Base-by-base conservation (phyloP, 2,329 filamentous ascomycete genomes). In the Colletotrichum filicis region DNA sequence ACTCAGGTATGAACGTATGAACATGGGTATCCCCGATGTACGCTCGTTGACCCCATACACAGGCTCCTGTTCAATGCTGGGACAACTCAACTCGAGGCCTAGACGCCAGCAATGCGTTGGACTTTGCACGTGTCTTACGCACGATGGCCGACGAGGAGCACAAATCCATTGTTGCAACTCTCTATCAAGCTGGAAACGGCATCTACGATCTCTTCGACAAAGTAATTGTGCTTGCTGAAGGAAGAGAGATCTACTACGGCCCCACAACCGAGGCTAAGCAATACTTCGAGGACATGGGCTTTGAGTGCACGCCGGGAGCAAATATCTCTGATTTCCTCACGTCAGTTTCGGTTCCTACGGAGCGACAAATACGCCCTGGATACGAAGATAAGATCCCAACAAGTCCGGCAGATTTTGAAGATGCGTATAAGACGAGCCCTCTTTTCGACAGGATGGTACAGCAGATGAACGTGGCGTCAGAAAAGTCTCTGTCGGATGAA, bases 171-270 rank as follows among this genome's bases (percentile, higher is more conserved):
- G 82, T 88, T 0, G 90, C 94, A 1, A 91, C 93, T 5, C 88
- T 95, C 5, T 94, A 94, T 71, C 93, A 95, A 78, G 92, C 93
- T 5, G 89, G 89, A 24, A 90, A 93, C 77, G 84, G 88, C 32
- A 92, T 92, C 32, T 93, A 93, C 78, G 90, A 93, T 65, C 82
- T 90, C 7, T 95, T 96, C 76, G 93, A 96, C 82, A 95, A 95
- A 79, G 90, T 89, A 0, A 87, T 91, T 0, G 91, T 96, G 0
- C 83, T 95, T 0, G 94, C 95, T 77, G 92, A 95, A 77, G 94
- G 94, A 0, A 87, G 91, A 0, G 89, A 95, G 77, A 95, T 95
- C 74, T 96, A 91, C 83, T 95, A 92, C 75, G 94, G 94, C 0
- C 88, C 89, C 0, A 88, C 90, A 0, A 79, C 77, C 5, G 79